phyloP scores from a whole-genome alignment of 371 early-diverging fungal species.

The Syncephalastrum contaminatum region DNA sequence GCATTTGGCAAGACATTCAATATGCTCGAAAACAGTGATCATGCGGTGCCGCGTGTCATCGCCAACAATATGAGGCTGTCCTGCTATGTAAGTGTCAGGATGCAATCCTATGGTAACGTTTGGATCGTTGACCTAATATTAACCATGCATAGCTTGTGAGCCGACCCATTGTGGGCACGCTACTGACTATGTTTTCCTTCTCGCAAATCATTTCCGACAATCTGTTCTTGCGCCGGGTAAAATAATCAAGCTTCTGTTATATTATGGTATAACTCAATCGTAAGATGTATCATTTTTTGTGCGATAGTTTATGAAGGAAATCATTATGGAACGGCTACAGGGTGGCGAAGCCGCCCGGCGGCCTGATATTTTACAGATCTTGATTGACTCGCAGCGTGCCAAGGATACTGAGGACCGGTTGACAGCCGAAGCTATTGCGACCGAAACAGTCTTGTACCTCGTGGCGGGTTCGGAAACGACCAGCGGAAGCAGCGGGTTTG shows the following conservation, averaged over 20 bases:
- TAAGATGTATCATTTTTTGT: neutral
- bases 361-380: conserved; percentile 30
- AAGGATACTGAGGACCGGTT: conserved; percentile 22
- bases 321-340: conserved; percentile 21
- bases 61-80: conserved; percentile 1
- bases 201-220: no score
- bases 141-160: neutral
- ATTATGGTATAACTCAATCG: no score
- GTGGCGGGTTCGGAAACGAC: conserved; percentile 37
- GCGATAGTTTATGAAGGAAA: conserved; percentile 19
- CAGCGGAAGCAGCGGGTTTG: conserved; percentile 26
- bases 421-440: conserved; percentile 19
- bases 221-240: no score
- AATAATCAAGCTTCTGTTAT: no score
- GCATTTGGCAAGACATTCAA: conserved; percentile 47
- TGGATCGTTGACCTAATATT: neutral
- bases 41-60: conserved; percentile 24
- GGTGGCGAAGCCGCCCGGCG: conserved; percentile 13
- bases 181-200: neutral
- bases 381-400: conserved; percentile 21
- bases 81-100: neutral
- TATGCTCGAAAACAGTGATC: conserved; percentile 38
- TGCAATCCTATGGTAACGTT: neutral
- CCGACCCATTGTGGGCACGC: conserved; percentile 4
- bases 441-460: conserved; percentile 27